Base-by-base conservation (phyloP, 257 asterid species). In the Cruciata laevipes region DNA sequence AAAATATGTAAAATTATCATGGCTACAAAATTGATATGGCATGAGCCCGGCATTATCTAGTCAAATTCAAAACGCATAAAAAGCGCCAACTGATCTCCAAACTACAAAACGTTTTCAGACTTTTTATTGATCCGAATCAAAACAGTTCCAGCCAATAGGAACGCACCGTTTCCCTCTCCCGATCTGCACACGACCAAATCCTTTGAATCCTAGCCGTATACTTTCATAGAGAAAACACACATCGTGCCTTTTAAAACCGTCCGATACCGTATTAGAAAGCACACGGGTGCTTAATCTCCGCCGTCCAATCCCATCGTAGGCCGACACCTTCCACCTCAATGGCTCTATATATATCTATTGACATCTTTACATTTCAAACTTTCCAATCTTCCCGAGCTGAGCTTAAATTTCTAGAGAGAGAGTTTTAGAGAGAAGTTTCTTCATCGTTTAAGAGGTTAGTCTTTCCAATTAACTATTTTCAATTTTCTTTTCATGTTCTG, bases 221-320 rank as follows among this genome's bases (percentile, higher is more conserved):
- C 49, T 68, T 10, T 18, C 25, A 23, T 25, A 3, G 64, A 81
- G 85, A 83, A 87, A 88, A 75, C 97, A 88, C 97, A 86, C 74
- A 40, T 12, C 35, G 2, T 40, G 66, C 71, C 51, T 71, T 65
- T 63, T 33, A 0, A 16, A n/a, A 18, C 84, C 96, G 90, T 86
- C 73, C 16, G 86, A 85, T 88, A 61, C 72, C 33, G 59, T 60
- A 40, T 30, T 6, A 7, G 11, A 57, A 73, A 81, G 67, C 85
- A 77, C 86, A 73, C 69, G 66, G 74, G 78, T 69, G 3, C 7
- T 16, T 3, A 78, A 69, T 84, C 59, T 57, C 63, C 67, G 66
- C 95, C 95, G 89, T 89, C 72, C 30, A 85, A 73, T 77, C 70
- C 16, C 2, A 25, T 68, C 69, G 61, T 20, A 59, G 61, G 65